Evolutionary conservation across 495 filamentous ascomycete species (phyloP), one percentile per base, ranked within the genome.

Genomic region (Penicillium lividum): DNA sequence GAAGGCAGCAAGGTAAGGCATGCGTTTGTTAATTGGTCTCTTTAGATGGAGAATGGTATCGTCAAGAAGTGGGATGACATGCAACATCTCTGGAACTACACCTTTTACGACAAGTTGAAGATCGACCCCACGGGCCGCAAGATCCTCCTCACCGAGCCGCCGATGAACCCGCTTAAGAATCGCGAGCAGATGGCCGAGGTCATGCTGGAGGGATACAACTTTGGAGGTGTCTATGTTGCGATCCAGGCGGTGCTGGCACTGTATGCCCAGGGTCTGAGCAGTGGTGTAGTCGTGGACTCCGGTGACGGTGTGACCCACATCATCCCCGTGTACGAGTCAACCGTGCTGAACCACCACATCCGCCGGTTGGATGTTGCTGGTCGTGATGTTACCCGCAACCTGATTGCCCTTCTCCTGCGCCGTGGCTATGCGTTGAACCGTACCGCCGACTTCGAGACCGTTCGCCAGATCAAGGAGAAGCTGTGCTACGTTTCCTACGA

Each of bases 11-110:
- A 55, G 49, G 47, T 55, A 60, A 49, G 46, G 15, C 27, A 40
- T 45, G 16, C 43, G 8, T 43, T 64, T 67, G 63, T 64, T 72
- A 62, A 76, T 68, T 51, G 51, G 51, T 56, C 57, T 45, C 22
- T 59, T 30, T 77, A 90, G 87, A 99, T 99, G 94, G 95, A 98
- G 72, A 98, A 98, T 75, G 94, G 94, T 67, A 97, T 99, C 62
- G 90, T 99, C 54, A 98, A 98, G 84, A 90, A 88, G 65, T 99
- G 95, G 95, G 94, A 98, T 66, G 95, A 99, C 75, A 97, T 98
- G 93, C 88, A 95, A 77, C 94, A 98, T 69, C 84, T 99, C 50
- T 99, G 95, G 95, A 93, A 99, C 78, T 98, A 93, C 75, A 98
- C 94, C 43, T 98, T 98, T 75, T 86, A 82, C 72, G 94, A 98